Percentiles rank a stretch among this genome's conserved stretches.
These are phyloP conservation scores for Striga asiatica DNA, from an alignment of 257 asterid species.

Conservation along the genomic window DNA sequence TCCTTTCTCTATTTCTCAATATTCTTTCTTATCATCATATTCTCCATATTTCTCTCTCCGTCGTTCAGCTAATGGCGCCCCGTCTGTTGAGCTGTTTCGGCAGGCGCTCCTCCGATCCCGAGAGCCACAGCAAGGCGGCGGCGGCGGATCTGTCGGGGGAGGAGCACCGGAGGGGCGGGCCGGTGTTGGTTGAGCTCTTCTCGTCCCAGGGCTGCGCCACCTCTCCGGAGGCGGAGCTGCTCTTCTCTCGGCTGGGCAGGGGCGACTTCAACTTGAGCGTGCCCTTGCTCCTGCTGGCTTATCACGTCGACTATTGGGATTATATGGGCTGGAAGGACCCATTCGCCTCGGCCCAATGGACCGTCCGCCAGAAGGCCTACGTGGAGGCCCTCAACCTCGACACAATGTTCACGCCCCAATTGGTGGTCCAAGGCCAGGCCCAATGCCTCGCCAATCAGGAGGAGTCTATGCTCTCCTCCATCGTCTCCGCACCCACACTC, in stretches of 20 bases:
- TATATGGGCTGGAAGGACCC: constrained; percentile 94
- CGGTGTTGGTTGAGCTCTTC: constrained; percentile 79
- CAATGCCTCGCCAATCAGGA: constrained; percentile 53
- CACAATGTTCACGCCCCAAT: constrained; percentile 65
- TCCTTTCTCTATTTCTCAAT: neutral
- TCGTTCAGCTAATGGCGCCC: constrained; percentile 43
- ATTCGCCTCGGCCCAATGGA: constrained; percentile 74
- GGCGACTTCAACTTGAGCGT: constrained; percentile 62
- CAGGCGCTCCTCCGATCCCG: constrained; percentile 22
- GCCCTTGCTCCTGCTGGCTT: constrained; percentile 63
- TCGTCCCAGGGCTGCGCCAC: constrained; percentile 91
- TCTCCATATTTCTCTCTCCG: neutral
- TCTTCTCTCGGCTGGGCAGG: constrained; percentile 74
- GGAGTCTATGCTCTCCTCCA: constrained; percentile 40
- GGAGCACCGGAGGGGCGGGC: constrained; percentile 53
- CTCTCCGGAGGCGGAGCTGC: constrained; percentile 78
- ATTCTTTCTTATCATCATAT: neutral
- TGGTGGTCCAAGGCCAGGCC: constrained; percentile 67
- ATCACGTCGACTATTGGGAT: constrained; percentile 89
- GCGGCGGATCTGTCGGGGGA: constrained; percentile 47
- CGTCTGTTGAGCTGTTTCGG: constrained; percentile 62
- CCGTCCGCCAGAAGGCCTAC: constrained; percentile 79
- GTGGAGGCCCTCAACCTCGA: constrained; percentile 62
- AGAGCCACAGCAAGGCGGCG: neutral
- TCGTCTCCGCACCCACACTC: constrained; percentile 44